Percentiles rank a stretch among this genome's conserved stretches.
phyloP scores from a whole-genome alignment of 352 stramenopile species.

The Globisporangium nodosum region DNA sequence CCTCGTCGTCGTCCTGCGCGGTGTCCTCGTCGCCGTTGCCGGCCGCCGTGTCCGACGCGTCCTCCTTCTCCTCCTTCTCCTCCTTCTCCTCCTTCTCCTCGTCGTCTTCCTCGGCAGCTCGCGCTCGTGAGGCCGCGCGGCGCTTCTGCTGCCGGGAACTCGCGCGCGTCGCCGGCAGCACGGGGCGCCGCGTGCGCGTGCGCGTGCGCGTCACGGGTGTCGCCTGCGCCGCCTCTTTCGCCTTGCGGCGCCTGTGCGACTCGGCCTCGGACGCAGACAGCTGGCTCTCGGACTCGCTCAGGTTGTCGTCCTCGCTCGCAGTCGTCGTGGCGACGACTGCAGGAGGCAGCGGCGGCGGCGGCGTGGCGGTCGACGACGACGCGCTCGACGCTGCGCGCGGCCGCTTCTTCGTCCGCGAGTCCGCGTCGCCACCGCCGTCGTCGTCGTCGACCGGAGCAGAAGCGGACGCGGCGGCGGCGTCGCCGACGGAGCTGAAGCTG shows the following conservation, averaged over 20 bases:
- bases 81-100: conserved; percentile 11
- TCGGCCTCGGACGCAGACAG: conserved; percentile 48
- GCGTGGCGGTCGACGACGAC: conserved; percentile 18
- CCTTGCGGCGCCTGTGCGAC: conserved; percentile 18
- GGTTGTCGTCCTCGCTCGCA: conserved; percentile 30
- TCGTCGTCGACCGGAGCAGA: background rate
- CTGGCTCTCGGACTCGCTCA: conserved; percentile 58
- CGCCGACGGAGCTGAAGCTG: conserved; percentile 26
- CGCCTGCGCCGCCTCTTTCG: conserved; percentile 12
- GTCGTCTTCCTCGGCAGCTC: conserved; percentile 25
- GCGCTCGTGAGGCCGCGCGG: conserved; percentile 24
- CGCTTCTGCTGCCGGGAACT: conserved; percentile 70
- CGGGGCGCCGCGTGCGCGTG: conserved; percentile 41
- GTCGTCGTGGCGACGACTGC: conserved; percentile 4
- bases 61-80: conserved; percentile 14
- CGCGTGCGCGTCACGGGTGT: conserved; percentile 23
- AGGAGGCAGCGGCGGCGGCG: conserved; percentile 1
- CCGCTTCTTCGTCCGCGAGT: conserved; percentile 24
- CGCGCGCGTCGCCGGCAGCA: conserved; percentile 44
- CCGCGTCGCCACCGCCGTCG: conserved; percentile 12
- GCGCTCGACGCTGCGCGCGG: conserved; percentile 16
- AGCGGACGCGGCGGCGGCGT: conserved; percentile 15
- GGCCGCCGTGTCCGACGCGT: conserved; percentile 6
- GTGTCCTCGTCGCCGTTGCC: conserved; percentile 16
- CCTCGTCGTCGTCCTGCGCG: conserved; percentile 28